Evolutionary conservation across 2,329 filamentous ascomycete species (phyloP).

Genomic region (Colletotrichum noveboracense): DNA sequence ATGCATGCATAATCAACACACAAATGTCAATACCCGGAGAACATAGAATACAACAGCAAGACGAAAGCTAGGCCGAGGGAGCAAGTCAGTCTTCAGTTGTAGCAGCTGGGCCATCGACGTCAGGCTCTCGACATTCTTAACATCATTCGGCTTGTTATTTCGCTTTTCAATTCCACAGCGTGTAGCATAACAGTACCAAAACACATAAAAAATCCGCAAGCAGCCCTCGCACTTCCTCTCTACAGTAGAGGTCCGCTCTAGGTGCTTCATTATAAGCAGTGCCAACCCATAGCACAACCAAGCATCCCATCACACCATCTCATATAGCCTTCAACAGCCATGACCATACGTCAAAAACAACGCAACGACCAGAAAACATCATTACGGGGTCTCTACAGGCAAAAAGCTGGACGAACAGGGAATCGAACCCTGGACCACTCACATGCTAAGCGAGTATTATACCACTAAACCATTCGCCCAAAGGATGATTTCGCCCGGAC

Average conservation of each 20-base stretch:
- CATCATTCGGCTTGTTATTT: neutral
- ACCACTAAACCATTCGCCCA: slow-evolving; percentile 22
- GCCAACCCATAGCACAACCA: neutral
- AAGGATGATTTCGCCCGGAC: slow-evolving; percentile 13
- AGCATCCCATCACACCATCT: neutral
- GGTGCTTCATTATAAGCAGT: neutral
- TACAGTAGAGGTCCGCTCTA: neutral
- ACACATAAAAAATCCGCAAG: neutral
- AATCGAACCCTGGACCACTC: slow-evolving; percentile 17
- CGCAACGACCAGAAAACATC: neutral
- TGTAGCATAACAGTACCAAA: neutral
- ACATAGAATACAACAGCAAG: neutral
- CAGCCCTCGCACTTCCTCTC: neutral
- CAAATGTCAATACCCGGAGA: neutral
- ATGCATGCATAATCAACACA: neutral
- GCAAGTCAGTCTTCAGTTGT: neutral
- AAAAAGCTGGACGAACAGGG: slow-evolving; percentile 10
- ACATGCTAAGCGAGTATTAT: slow-evolving; percentile 21
- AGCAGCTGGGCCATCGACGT: neutral
- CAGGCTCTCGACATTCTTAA: neutral
- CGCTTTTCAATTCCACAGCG: neutral
- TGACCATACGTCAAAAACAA: neutral
- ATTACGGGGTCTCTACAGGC: neutral
- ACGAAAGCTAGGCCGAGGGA: neutral
- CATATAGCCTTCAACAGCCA: neutral